A percentile compares a stretch with the other conserved stretches of the same genome.
These are phyloP conservation scores for Cyanophora paradoxa DNA, from an alignment of 78 protist species.

Conservation along the genomic window DNA sequence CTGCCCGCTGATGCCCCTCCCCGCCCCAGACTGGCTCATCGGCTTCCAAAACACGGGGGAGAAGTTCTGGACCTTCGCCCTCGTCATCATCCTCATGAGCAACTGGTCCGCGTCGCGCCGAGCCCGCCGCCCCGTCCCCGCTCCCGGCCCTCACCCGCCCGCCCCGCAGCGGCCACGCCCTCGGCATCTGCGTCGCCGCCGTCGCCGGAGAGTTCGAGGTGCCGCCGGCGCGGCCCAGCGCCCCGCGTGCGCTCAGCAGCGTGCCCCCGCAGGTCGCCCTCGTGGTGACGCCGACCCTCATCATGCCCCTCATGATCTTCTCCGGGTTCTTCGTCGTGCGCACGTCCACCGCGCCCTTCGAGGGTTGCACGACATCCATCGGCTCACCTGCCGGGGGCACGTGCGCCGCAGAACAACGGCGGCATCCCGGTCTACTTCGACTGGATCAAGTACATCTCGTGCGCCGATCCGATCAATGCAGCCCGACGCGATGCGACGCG, in stretches of 20 bases:
- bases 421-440: too few species aligned
- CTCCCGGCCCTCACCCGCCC: neutral
- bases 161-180: neutral
- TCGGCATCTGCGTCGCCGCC: neutral
- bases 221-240: too few species aligned
- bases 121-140: too few species aligned
- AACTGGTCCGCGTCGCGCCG: too few species aligned
- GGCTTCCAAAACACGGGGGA: too few species aligned
- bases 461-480: neutral
- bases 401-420: neutral
- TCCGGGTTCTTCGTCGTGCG: constrained; percentile 2
- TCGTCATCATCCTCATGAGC: neutral
- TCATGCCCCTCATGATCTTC: constrained; percentile 10
- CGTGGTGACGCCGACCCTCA: constrained; percentile 1
- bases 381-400: neutral
- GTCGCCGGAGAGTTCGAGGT: neutral
- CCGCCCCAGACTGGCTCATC: too few species aligned
- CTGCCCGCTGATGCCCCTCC: too few species aligned
- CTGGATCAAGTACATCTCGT: constrained; percentile 15
- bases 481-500: neutral
- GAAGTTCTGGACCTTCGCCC: neutral
- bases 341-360: neutral
- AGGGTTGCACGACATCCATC: neutral
- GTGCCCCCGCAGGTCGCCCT: too few species aligned
- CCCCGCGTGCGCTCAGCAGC: too few species aligned